Conservation (phyloP, 306 rosid genomes). For the Glycine latifolia region DNA sequence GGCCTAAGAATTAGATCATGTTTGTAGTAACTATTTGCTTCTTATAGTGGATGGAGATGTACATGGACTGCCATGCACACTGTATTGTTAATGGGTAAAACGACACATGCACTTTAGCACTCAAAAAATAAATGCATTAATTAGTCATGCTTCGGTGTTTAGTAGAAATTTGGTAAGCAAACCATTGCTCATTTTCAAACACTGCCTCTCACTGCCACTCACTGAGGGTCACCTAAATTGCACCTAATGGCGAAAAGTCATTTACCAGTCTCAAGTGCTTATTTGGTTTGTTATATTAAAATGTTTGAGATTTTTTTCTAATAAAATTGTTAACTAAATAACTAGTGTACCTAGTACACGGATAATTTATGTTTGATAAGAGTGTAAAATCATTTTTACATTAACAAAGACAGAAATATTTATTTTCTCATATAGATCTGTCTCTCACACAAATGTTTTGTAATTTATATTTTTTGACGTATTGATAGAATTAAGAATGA, state of each 20-base stretch:
- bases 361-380: too few species aligned
- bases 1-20: slow-evolving; percentile 24
- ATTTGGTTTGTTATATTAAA: background rate
- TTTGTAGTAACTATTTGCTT: slow-evolving; percentile 4
- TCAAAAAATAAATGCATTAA: slow-evolving; percentile 10
- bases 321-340: background rate
- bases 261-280: background rate
- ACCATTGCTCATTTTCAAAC: slow-evolving; percentile 29
- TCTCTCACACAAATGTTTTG: too few species aligned
- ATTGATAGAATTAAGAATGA: too few species aligned
- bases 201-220: background rate
- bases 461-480: too few species aligned
- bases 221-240: slow-evolving; percentile 31
- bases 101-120: slow-evolving; percentile 9
- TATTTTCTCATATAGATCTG: too few species aligned
- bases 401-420: too few species aligned
- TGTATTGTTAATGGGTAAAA: background rate
- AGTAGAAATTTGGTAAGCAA: slow-evolving; percentile 43
- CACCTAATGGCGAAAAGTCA: slow-evolving; percentile 36
- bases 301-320: too few species aligned
- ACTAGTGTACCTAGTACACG: background rate
- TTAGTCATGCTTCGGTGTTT: slow-evolving; percentile 19
- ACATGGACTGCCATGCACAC: slow-evolving; percentile 11
- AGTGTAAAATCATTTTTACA: too few species aligned
- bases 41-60: background rate